Evolutionary conservation across 129 eudicot genomes (phyloP).

Genomic region (Tagetes erecta): DNA sequence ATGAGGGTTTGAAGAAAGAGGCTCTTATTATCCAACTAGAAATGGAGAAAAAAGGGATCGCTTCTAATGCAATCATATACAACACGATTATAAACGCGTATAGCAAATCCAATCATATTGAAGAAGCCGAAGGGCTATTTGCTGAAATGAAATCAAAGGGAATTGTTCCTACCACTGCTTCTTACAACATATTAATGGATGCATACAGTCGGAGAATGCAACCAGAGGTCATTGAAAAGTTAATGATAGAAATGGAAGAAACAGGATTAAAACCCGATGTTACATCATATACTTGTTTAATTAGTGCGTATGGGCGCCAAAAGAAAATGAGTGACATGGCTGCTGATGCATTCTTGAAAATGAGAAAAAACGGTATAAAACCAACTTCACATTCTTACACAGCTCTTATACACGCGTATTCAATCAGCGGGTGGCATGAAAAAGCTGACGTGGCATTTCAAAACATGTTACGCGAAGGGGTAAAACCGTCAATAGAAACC

Average conservation of each 20-base stretch:
- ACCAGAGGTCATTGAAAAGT: conserved; percentile 79
- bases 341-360: conserved; percentile 75
- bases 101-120: conserved; percentile 66
- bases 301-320: conserved; percentile 84
- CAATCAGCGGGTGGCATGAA: conserved; percentile 78
- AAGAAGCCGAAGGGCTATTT: conserved; percentile 95
- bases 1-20: conserved; percentile 81
- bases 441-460: conserved; percentile 78
- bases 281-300: conserved; percentile 73
- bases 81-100: conserved; percentile 91
- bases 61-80: conserved; percentile 72
- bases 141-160: conserved; percentile 81
- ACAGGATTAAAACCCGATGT: conserved; percentile 67
- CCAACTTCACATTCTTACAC: conserved; percentile 90
- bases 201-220: conserved; percentile 89
- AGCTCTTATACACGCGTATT: conserved; percentile 85
- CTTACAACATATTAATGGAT: conserved; percentile 83
- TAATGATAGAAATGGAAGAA: conserved; percentile 73
- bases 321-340: conserved; percentile 91
- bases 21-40: conserved; percentile 89
- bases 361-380: conserved; percentile 76
- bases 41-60: conserved; percentile 86
- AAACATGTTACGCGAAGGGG: conserved; percentile 70
- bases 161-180: conserved; percentile 63
- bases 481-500: conserved; percentile 78